Evolutionary conservation across 495 filamentous ascomycete species (phyloP).

Genomic region (Neurospora sp.): DNA sequence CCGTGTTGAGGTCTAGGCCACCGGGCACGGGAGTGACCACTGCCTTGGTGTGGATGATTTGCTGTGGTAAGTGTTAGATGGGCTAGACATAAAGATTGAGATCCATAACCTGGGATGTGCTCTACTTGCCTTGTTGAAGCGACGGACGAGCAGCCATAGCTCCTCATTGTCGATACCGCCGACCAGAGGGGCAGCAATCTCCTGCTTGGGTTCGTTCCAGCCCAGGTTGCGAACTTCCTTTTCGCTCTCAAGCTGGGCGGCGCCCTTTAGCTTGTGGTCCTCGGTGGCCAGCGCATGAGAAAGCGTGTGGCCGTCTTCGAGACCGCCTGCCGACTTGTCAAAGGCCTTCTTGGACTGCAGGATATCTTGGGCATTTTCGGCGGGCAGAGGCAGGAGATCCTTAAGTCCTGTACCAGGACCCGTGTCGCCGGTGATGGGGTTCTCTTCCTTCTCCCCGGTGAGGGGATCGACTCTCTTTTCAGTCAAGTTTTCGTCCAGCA

Average conservation of each 20-base stretch:
- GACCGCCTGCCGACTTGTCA: constrained; percentile 4
- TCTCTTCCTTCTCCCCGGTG: not conserved
- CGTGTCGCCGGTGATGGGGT: constrained; percentile 10
- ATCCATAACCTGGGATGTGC: too few relatives aligned
- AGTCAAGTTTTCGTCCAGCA: not conserved
- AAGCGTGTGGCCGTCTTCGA: constrained; percentile 23
- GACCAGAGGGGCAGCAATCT: constrained; percentile 53
- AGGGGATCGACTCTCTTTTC: not conserved
- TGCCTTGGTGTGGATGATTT: constrained; percentile 82
- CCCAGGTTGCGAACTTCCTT: constrained; percentile 56
- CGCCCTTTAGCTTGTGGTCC: constrained; percentile 23
- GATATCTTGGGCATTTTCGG: constrained; percentile 18
- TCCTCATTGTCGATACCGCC: constrained; percentile 74
- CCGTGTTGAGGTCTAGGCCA: constrained; percentile 69
- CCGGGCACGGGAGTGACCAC: constrained; percentile 35
- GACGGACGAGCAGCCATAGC: constrained; percentile 66
- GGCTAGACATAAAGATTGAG: too few relatives aligned
- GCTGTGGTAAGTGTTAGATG: constrained; percentile 32
- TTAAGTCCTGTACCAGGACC: constrained; percentile 15
- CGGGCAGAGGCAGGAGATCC: constrained; percentile 27
- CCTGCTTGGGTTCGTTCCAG: constrained; percentile 53
- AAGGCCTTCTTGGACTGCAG: constrained; percentile 13
- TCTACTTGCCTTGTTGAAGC: constrained; percentile 79
- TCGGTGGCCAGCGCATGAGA: constrained; percentile 27
- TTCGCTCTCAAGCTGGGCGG: constrained; percentile 22